Evolutionary conservation across 2,329 filamentous ascomycete species (phyloP).

Genomic region (Phoma sp.): DNA sequence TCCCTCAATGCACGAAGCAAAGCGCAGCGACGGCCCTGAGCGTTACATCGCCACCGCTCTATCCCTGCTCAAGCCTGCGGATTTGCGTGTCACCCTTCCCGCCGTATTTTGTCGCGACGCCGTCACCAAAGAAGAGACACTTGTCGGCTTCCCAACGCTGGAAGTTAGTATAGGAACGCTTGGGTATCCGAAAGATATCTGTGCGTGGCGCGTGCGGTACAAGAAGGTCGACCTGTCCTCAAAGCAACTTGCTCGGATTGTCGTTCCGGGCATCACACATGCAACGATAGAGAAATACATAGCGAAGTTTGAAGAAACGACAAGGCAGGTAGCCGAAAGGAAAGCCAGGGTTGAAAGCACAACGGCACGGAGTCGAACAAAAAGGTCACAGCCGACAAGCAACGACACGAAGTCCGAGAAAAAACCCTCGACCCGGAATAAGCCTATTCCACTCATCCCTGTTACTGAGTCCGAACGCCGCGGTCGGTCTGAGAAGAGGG

Average conservation of each 20-base stretch:
- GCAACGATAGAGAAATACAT: constrained; percentile 11
- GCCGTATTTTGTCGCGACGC: constrained; percentile 30
- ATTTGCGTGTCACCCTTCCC: constrained; percentile 32
- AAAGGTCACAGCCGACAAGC: too few species aligned
- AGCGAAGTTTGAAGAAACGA: not conserved
- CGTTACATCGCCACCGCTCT: constrained; percentile 25
- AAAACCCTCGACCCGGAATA: not conserved
- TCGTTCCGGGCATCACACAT: constrained; percentile 15
- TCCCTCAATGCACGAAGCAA: constrained; percentile 1
- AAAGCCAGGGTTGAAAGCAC: too few species aligned
- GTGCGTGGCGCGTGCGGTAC: constrained; percentile 33
- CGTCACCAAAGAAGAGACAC: constrained; percentile 20
- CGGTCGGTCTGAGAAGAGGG: constrained; percentile 1
- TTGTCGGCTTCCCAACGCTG: constrained; percentile 37
- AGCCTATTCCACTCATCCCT: not conserved
- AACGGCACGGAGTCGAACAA: too few species aligned
- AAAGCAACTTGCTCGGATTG: constrained; percentile 2
- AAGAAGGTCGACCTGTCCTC: constrained; percentile 33
- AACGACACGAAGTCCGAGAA: not conserved
- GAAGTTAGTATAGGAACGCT: constrained; percentile 22
- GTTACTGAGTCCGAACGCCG: constrained; percentile 1
- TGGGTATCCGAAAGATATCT: constrained; percentile 15
- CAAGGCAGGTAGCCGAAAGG: not conserved
- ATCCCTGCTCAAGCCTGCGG: constrained; percentile 25
- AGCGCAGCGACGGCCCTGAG: not conserved